Percentiles rank a stretch among this genome's conserved stretches.
These are phyloP conservation scores for Cercophora scortea DNA, from an alignment of 495 filamentous ascomycete genomes.

Conservation along the genomic window DNA sequence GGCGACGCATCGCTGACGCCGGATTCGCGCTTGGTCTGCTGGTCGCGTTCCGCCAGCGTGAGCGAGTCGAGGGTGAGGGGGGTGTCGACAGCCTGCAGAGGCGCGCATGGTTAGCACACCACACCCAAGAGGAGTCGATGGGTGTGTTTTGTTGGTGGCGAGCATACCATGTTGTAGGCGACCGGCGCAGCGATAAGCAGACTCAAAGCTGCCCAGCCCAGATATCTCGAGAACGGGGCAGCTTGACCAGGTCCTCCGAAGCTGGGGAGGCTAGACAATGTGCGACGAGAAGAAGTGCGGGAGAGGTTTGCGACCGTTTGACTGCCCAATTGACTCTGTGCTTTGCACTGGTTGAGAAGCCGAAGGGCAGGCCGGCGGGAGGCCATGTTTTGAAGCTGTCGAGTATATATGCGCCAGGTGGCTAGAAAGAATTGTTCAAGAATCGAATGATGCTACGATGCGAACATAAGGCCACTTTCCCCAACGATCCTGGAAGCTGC, in stretches of 20 bases:
- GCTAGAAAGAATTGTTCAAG: neutral
- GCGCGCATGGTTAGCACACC: neutral
- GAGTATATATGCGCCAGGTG: too few species aligned
- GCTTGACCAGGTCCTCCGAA: conserved; percentile 1
- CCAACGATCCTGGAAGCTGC: neutral
- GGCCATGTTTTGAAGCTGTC: conserved; percentile 11
- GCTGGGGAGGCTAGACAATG: conserved; percentile 11
- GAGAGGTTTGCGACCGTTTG: neutral
- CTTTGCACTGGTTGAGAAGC: conserved; percentile 18
- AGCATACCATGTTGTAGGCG: conserved; percentile 27
- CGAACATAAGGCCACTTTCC: conserved; percentile 25
- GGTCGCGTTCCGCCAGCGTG: conserved; percentile 67
- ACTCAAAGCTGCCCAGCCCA: conserved; percentile 17
- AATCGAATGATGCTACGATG: conserved; percentile 17
- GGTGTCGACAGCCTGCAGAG: conserved; percentile 28
- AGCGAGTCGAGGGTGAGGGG: conserved; percentile 32
- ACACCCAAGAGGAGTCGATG: too few species aligned
- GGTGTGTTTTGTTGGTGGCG: too few species aligned
- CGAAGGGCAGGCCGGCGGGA: conserved; percentile 14
- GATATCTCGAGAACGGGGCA: conserved; percentile 7
- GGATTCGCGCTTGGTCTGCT: conserved; percentile 54
- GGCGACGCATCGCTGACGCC: conserved; percentile 66
- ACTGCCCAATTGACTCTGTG: conserved; percentile 10
- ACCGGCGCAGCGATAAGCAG: conserved; percentile 16
- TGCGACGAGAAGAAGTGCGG: conserved; percentile 8